Conservation (phyloP, 192 early-diverging fungal genomes). For the Coemansia sp. region DNA sequence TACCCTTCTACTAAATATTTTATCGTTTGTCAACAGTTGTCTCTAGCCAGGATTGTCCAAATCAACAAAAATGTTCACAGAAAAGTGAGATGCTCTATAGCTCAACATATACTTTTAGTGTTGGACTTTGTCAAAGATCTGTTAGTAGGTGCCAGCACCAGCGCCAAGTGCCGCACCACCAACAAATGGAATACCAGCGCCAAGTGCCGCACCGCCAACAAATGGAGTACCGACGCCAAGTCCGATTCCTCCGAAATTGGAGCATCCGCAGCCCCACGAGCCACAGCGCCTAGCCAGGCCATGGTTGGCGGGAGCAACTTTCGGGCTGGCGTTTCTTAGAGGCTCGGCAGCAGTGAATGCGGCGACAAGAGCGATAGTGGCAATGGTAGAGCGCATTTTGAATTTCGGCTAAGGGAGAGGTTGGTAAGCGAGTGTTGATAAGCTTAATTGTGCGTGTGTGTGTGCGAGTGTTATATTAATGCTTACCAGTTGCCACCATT, state of each 20-base stretch:
- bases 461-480: too few species aligned
- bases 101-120: too few species aligned
- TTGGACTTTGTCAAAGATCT: too few species aligned
- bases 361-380: neutral
- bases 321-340: neutral
- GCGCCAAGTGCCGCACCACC: neutral
- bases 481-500: too few species aligned
- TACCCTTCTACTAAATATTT: too few species aligned
- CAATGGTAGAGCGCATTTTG: neutral
- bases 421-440: too few species aligned
- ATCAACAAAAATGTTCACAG: too few species aligned
- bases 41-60: too few species aligned
- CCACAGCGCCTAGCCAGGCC: neutral
- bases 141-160: neutral
- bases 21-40: too few species aligned
- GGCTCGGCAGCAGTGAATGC: neutral
- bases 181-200: neutral
- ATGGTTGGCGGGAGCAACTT: neutral
- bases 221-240: neutral
- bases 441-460: too few species aligned
- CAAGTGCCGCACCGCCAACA: neutral
- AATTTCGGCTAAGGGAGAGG: too few species aligned
- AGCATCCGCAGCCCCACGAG: neutral
- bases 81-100: too few species aligned
- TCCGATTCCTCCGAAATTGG: neutral